These are phyloP conservation scores for Leersia perrieri DNA, from an alignment of 176 grass and related monocot genomes.

Conservation along the genomic window DNA sequence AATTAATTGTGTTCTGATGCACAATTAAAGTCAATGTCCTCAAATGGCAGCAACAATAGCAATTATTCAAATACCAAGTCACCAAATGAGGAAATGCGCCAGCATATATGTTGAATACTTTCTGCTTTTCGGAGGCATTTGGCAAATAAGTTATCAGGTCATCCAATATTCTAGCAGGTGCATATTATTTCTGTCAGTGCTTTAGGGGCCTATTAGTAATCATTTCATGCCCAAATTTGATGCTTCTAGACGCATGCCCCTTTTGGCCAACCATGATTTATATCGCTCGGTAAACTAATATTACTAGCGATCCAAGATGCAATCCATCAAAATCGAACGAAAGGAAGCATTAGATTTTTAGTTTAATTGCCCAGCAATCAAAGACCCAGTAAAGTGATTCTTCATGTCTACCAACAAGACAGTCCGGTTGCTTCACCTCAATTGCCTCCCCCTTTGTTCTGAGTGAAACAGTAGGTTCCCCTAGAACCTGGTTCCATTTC, in stretches of 20 bases:
- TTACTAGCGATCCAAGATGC: not conserved
- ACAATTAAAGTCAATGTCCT: conserved; percentile 10
- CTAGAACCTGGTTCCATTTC: conserved; percentile 39
- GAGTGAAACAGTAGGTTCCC: conserved; percentile 11
- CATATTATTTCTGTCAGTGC: conserved; percentile 12
- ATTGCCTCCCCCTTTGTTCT: conserved; percentile 6
- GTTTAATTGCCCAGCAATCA: conserved; percentile 30
- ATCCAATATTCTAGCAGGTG: not conserved
- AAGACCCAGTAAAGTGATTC: conserved; percentile 43
- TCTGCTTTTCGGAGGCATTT: conserved; percentile 12
- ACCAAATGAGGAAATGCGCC: conserved; percentile 34
- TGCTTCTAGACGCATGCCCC: conserved; percentile 41
- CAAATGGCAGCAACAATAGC: conserved; percentile 11
- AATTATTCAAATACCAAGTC: conserved; percentile 15
- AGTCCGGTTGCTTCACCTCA: conserved; percentile 35
- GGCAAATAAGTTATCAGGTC: conserved; percentile 6
- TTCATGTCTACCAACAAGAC: conserved; percentile 45
- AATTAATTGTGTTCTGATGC: not conserved
- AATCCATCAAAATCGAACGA: conserved; percentile 40
- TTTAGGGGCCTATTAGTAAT: conserved; percentile 22
- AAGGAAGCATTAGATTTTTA: conserved; percentile 36
- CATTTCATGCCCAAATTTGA: conserved; percentile 14
- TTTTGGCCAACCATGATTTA: conserved; percentile 31
- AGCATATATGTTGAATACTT: conserved; percentile 19
- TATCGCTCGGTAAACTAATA: conserved; percentile 2